Base-by-base conservation (phyloP, 805 yeast genomes). In the Zygosaccharomyces bisporus region DNA sequence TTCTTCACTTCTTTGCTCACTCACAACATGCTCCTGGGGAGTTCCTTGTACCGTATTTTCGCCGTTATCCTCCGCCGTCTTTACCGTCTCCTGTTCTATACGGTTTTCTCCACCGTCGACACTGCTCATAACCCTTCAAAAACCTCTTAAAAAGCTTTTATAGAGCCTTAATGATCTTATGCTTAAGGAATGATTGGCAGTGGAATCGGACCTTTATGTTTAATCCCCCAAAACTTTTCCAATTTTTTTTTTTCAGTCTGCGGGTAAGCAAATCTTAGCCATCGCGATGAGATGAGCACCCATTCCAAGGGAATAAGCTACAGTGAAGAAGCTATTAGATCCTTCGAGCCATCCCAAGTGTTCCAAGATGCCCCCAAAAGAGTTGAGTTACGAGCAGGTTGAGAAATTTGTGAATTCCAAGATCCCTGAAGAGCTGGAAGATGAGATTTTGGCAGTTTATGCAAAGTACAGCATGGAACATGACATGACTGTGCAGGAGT, bases 381-480 rank as follows among this genome's bases (percentile, higher is more conserved):
- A 47, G 12, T 37, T 50, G 48, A 34, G 35, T n/a, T 59, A 57
- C 33, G 29, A 43, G 23, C 54, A 50, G 20, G 61, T 58, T 32
- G 58, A 61, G 9, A 51, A 56, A 24, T 71, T 70, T 47, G 47
- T 57, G 9, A 55, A 58, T 7, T 56, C 53, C 13, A 57, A 56
- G 12, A 61, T 75, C 0, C 78, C 80, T 0, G 54, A 57, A 14
- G 67, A 66, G 4, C 59, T 73, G 4, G 80, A 75, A 50, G 75
- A 73, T 50, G 67, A 61, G 21, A 58, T 76, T 4, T 57, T 76
- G 6, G 75, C 69, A 17, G 63, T 67, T 0, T 75, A 68, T 53
- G 68, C 76, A 0, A 57, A 57, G 9, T 69, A 62, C 45, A 68
- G 72, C 21, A 60, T 70, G 29, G 73, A 68, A 4, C 61, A 62